These are phyloP conservation scores for Acacia confusa DNA, from an alignment of 306 rosid genomes.

Conservation along the genomic window DNA sequence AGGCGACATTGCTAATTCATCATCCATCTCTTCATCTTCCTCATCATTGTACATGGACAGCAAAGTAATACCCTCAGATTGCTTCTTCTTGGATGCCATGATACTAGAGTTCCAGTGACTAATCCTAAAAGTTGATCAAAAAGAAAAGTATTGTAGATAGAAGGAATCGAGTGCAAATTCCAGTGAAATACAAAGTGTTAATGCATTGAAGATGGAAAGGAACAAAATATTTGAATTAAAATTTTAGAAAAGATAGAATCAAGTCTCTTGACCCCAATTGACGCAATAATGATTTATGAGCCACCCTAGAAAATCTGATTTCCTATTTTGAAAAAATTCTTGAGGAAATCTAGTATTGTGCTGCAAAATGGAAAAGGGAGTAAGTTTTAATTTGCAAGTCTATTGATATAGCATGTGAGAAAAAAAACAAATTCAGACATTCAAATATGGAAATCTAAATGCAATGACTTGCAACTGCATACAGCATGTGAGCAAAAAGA, in stretches of 20 bases:
- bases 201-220: neutral
- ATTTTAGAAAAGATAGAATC: neutral
- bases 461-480: neutral
- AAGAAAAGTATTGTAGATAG: neutral
- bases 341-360: constrained; percentile 90
- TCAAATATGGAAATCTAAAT: neutral
- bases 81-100: too few species aligned
- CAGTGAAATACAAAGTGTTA: neutral
- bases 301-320: constrained; percentile 92
- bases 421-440: too few species aligned
- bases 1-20: constrained; percentile 68
- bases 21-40: neutral
- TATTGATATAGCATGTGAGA: too few species aligned
- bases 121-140: neutral
- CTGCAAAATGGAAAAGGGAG: constrained; percentile 41
- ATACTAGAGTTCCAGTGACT: too few species aligned
- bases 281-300: constrained; percentile 18
- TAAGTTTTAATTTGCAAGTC: neutral
- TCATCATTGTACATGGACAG: too few species aligned
- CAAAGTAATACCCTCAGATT: too few species aligned
- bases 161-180: neutral
- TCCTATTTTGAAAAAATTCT: constrained; percentile 88
- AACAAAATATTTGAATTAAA: neutral
- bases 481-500: neutral
- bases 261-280: neutral